Evolutionary conservation across 495 filamentous ascomycete genomes (phyloP), one percentile per base, ranked within the genome.

Genomic region (Aspergillus haitiensis): DNA sequence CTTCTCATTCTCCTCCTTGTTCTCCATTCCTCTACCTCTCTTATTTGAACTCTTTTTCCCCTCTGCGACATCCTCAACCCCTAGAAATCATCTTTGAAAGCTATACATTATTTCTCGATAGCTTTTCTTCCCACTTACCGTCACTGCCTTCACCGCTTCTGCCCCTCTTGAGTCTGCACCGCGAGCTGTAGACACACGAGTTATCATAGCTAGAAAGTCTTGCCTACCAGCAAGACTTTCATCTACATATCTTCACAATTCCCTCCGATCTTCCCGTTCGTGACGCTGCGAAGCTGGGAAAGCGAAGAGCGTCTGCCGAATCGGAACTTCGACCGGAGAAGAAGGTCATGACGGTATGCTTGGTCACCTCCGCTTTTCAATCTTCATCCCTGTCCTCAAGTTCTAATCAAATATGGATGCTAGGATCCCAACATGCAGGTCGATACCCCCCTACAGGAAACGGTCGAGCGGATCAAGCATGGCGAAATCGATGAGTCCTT

Each of bases 401-500:
- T 13, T 64, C 27, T 47, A 21, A 18, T 47, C 10, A 18, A 1
- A 7, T 8, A 47, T 47, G 44, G 15, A 21, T 16, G 27, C n/a
- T 60, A 78, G 80, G 88, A 90, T 72, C 82, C 80, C 76, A 86
- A 84, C 60, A 93, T 96, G 89, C 85, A 97, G 78, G 82, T 94
- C 62, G 91, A 96, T 75, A 84, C 75, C 62, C 76, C 58, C 8
- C 52, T 78, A 52, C 72, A 79, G 57, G 78, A 82, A 44, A 78
- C 74, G 39, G 74, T 81, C 64, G 82, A 85, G 68, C 64, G 78
- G 67, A 80, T 88, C 64, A 84, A 87, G 65, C 78, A 85, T 58
- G 81, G 78, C 42, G 81, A 95, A 64, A 98, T 99, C 77, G 95
- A 99, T 72, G 95, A 99, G 76, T 91, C 90, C 52, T 83, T 99